A percentile compares a stretch with the other conserved stretches of the same genome.
phyloP scores from a whole-genome alignment of 169 alveolate species.

The Eimeria sp. region DNA sequence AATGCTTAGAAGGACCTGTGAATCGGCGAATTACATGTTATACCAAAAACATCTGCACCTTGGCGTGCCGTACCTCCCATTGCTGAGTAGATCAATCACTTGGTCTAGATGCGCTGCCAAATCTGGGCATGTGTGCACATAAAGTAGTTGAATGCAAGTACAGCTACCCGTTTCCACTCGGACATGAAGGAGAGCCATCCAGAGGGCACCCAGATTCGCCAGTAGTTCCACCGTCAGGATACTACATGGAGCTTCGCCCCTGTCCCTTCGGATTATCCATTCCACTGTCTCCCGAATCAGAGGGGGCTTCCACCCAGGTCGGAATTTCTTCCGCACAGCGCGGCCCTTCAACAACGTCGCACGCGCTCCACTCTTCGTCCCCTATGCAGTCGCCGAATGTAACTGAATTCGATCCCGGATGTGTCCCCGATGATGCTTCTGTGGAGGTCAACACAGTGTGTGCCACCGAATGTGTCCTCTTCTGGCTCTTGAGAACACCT shows the following conservation, averaged over 20 bases:
- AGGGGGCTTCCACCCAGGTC: slow-evolving; percentile 27
- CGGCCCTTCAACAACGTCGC: slow-evolving; percentile 48
- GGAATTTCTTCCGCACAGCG: slow-evolving; percentile 28
- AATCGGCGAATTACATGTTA: not conserved
- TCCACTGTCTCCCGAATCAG: slow-evolving; percentile 2
- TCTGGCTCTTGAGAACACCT: slow-evolving; percentile 36
- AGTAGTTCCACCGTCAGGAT: not conserved
- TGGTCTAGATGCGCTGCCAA: not conserved
- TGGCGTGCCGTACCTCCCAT: not conserved
- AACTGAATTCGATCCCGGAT: not conserved
- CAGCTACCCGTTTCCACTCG: not conserved
- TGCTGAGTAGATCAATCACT: not conserved
- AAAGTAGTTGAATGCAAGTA: not conserved
- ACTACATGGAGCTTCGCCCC: not conserved
- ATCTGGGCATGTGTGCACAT: not conserved
- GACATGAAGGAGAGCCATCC: not conserved
- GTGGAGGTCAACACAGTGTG: not conserved
- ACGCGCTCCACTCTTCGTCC: slow-evolving; percentile 34
- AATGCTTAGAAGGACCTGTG: not conserved
- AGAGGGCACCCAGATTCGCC: not conserved
- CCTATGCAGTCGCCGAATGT: slow-evolving; percentile 31
- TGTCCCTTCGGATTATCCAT: not conserved
- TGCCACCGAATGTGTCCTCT: not conserved
- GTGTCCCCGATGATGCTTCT: not conserved
- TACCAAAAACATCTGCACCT: not conserved